Percentiles rank a stretch among this genome's conserved stretches.
These are phyloP conservation scores for Dioscorea zingiberensis DNA, from an alignment of 106 monocot genomes.

Conservation along the genomic window DNA sequence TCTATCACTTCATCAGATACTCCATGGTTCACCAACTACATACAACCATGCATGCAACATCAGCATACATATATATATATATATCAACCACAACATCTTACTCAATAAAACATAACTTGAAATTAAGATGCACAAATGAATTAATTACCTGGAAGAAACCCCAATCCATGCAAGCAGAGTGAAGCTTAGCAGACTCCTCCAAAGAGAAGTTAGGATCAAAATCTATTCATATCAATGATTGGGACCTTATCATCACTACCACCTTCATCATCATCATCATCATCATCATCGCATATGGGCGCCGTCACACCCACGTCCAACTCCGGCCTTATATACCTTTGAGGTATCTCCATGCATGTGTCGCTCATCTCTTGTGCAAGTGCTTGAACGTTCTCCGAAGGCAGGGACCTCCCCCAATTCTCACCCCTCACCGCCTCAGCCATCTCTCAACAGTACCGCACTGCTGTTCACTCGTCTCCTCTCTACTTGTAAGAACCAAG, in stretches of 20 bases:
- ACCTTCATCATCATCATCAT: neutral
- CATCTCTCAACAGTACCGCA: no score
- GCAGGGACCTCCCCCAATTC: no score
- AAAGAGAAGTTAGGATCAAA: neutral
- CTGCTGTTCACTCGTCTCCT: no score
- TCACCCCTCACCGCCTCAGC: no score
- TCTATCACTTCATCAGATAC: conserved; percentile 12
- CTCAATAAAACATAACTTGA: no score
- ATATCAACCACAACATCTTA: no score
- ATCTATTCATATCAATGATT: conserved; percentile 11
- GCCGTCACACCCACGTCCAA: no score
- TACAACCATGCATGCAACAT: no score
- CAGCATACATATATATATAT: no score
- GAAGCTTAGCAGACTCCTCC: conserved; percentile 10
- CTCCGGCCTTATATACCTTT: conserved; percentile 16
- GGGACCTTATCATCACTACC: neutral
- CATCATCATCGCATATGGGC: neutral
- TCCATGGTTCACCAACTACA: conserved; percentile 23
- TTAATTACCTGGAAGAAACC: conserved; percentile 25
- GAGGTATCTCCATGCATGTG: neutral
- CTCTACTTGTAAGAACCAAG: no score
- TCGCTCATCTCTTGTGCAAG: conserved; percentile 1
- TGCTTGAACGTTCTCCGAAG: conserved; percentile 9
- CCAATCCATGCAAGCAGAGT: conserved; percentile 26
- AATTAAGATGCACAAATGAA: neutral